These are phyloP conservation scores for Passiflora organensis DNA, from an alignment of 345 rosid genomes.

Conservation along the genomic window DNA sequence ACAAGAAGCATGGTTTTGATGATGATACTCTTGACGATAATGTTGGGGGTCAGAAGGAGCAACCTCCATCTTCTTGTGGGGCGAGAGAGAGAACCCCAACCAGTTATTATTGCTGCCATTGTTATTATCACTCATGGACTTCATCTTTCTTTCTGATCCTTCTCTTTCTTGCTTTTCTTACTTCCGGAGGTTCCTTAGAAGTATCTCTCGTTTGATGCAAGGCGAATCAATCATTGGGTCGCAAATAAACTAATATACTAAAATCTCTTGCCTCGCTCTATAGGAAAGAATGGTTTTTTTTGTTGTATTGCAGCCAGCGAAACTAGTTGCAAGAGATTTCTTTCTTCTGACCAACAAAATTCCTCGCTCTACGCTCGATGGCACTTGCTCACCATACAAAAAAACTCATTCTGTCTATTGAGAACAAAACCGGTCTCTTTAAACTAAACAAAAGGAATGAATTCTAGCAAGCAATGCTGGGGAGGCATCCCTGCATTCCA, in stretches of 20 bases:
- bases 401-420: conserved; percentile 13
- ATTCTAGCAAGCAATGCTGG: conserved; percentile 46
- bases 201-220: conserved; percentile 13
- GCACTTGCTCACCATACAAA: neutral
- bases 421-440: conserved; percentile 41
- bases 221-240: conserved; percentile 41
- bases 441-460: conserved; percentile 56
- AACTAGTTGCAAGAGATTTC: conserved; percentile 2
- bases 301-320: conserved; percentile 10
- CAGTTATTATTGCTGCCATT: conserved; percentile 37
- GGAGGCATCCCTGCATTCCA: conserved; percentile 49
- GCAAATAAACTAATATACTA: conserved; percentile 36
- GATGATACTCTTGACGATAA: conserved; percentile 26
- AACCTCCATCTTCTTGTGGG: conserved; percentile 68
- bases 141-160: conserved; percentile 31
- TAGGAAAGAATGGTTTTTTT: conserved; percentile 20
- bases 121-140: conserved; percentile 37
- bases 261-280: conserved; percentile 12
- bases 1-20: conserved; percentile 14
- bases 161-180: conserved; percentile 14
- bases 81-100: conserved; percentile 73
- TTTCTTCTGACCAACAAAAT: neutral
- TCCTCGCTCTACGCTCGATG: conserved; percentile 12
- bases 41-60: conserved; percentile 30
- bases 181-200: conserved; percentile 10